phyloP scores from a whole-genome alignment of 257 asterid species.

The Solanum infundibuliforme region DNA sequence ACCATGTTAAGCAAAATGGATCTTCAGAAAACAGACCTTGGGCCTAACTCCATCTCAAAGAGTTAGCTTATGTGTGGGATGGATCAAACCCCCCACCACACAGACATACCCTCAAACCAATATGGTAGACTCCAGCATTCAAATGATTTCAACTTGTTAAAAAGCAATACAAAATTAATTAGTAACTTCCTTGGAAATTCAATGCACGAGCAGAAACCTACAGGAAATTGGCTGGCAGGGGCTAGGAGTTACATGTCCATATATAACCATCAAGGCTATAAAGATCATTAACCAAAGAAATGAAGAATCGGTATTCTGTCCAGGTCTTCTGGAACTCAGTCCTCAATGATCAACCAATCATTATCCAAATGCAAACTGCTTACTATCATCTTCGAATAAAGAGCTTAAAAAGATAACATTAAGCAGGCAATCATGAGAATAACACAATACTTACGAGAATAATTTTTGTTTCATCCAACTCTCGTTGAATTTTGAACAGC shows the following conservation, averaged over 20 bases:
- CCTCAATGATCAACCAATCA: not conserved
- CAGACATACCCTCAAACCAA: not conserved
- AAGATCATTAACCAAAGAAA: not conserved
- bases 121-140: not conserved
- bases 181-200: not conserved
- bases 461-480: constrained; percentile 91
- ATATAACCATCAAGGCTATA: not conserved
- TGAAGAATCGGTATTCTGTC: not conserved
- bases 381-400: not conserved
- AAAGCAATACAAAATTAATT: not conserved
- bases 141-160: not conserved
- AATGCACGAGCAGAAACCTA: not conserved
- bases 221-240: not conserved
- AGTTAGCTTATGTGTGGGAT: not conserved
- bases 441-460: constrained; percentile 62
- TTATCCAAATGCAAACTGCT: not conserved
- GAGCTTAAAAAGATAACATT: not conserved
- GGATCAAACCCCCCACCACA: not conserved
- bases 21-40: not conserved
- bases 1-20: not conserved
- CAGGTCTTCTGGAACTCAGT: not conserved
- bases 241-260: not conserved
- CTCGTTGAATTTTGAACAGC: constrained; percentile 82
- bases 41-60: not conserved
- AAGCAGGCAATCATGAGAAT: not conserved